phyloP scores from a whole-genome alignment of 73 alveolate species.

The Tetrahymena borealis region DNA sequence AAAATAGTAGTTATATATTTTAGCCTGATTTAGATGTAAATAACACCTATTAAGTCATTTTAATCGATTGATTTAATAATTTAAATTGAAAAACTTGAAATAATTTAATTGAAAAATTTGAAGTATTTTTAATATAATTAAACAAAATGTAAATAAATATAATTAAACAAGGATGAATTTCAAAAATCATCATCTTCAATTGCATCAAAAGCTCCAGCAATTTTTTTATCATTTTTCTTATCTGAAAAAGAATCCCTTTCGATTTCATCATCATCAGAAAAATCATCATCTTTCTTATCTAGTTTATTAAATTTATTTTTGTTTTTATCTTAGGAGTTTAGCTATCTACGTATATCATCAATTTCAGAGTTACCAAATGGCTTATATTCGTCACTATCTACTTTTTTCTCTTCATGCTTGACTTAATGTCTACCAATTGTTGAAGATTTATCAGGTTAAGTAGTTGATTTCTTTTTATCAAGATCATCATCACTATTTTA shows the following conservation, averaged over 20 bases:
- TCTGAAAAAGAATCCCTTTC: background rate
- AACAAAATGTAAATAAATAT: no score
- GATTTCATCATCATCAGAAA: background rate
- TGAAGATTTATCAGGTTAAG: no score
- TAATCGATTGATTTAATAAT: no score
- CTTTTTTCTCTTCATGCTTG: background rate
- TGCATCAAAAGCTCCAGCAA: background rate
- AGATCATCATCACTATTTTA: background rate
- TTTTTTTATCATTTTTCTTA: background rate
- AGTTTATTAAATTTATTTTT: background rate
- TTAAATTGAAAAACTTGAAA: no score
- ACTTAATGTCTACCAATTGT: background rate
- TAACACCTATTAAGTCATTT: no score
- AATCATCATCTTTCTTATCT: background rate
- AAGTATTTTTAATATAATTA: no score
- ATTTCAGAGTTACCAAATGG: background rate
- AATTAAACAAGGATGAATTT: background rate
- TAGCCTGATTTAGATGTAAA: no score
- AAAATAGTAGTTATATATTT: no score
- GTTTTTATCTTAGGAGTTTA: background rate
- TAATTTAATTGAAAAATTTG: no score
- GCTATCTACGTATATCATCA: background rate
- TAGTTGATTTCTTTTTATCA: background rate
- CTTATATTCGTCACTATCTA: background rate
- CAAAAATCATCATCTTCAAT: background rate